Evolutionary conservation across 2,329 filamentous ascomycete species (phyloP), one percentile per base, ranked within the genome.

Genomic region (Cercospora sp.): DNA sequence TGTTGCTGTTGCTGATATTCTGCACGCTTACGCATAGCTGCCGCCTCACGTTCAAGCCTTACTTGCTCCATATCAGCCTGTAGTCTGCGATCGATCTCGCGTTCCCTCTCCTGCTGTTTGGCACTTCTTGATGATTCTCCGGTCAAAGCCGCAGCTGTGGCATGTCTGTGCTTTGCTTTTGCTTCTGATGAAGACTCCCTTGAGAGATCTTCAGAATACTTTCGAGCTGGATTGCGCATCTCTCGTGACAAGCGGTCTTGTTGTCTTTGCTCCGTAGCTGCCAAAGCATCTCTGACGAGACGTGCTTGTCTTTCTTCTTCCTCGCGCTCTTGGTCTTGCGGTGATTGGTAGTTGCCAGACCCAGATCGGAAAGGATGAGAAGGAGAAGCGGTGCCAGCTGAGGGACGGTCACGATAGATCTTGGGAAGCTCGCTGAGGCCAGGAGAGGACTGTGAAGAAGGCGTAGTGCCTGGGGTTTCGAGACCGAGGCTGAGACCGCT

Each of bases 371-470:
- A 20, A 9, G 55, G 16, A 6, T 20, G 28, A 18, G 55, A 20
- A 7, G 55, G 18, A 33, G 28, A 36, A 9, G 55, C 18, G 5
- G 62, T 68, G 28, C 62, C 71, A 20, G 69, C 68, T 28, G 74
- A 69, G 48, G 65, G 68, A 12, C 66, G 70, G 16, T 60, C 31
- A 45, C 66, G 58, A 26, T 62, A 53, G 6, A 71, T 26, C 23
- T 63, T 67, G 16, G 71, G 69, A 3, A 72, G 48, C 9, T 68
- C 61, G 53, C 72, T 74, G 5, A 74, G 66, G 18, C 72, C 72
- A 31, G 73, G 72, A 3, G 72, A 72, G 16, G 69, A 67, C 4
- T 61, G 39, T 7, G 68, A 69, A 4, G 70, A 60, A 20, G 57
- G 16, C 5, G 65, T 61, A 20, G 53, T 33, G 31, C 45, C 31